Percentiles rank a stretch among this genome's conserved stretches.
phyloP scores from a whole-genome alignment of 129 eudicot genomes.

The Tagetes erecta region DNA sequence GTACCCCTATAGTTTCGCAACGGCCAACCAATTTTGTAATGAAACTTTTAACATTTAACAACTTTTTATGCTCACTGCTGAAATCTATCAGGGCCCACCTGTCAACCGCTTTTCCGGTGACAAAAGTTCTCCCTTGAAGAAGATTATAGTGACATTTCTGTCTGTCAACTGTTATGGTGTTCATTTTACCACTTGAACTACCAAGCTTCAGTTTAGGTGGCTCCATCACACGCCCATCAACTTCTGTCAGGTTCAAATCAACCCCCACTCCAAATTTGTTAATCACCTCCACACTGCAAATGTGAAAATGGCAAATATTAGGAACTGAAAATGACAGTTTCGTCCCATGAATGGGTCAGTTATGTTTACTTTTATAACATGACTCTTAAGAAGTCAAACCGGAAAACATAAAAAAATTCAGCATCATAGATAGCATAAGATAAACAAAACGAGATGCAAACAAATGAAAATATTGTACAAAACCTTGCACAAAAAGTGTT shows the following conservation, averaged over 20 bases:
- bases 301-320: background rate
- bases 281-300: slow-evolving; percentile 43
- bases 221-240: slow-evolving; percentile 59
- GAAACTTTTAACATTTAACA: background rate
- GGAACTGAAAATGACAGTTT: background rate
- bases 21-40: slow-evolving; percentile 33
- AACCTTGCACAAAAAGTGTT: background rate
- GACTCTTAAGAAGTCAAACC: background rate
- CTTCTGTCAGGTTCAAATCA: slow-evolving; percentile 50
- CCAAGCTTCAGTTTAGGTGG: slow-evolving; percentile 62
- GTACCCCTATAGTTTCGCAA: slow-evolving; percentile 43
- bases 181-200: slow-evolving; percentile 23
- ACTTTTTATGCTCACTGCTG: background rate
- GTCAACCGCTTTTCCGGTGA: slow-evolving; percentile 43
- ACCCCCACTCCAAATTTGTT: slow-evolving; percentile 50
- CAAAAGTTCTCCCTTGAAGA: slow-evolving; percentile 43
- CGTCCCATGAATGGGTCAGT: background rate
- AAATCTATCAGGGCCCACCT: slow-evolving; percentile 42
- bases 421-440: background rate
- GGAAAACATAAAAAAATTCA: background rate
- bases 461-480: too few relatives aligned
- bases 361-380: too few relatives aligned
- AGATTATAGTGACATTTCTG: slow-evolving; percentile 72
- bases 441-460: background rate
- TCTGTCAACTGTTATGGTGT: slow-evolving; percentile 38